A percentile compares a stretch with the other conserved stretches of the same genome.
Evolutionary conservation across 805 yeast species (phyloP).

Genomic region (Cephaloascus albidus): DNA sequence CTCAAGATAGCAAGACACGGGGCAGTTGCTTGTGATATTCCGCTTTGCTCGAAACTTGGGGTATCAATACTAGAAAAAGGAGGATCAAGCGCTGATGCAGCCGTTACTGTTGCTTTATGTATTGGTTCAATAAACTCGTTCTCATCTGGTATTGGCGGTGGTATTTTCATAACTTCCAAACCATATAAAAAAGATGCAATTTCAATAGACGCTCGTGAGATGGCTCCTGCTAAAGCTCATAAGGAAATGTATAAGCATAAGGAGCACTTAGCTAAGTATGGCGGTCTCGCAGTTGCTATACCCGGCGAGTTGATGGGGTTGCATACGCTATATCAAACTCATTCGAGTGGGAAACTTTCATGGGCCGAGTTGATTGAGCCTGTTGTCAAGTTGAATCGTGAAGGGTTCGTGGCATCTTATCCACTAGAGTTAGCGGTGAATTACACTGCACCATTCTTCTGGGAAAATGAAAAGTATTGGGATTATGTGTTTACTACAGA

Average conservation of each 20-base stretch:
- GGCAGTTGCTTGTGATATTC: slow-evolving; percentile 63
- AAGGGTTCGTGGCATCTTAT: slow-evolving; percentile 44
- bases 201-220: slow-evolving; percentile 80
- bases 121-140: slow-evolving; percentile 78
- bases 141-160: slow-evolving; percentile 91
- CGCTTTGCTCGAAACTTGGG: slow-evolving; percentile 56
- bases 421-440: slow-evolving; percentile 25
- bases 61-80: slow-evolving; percentile 39
- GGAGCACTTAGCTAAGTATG: slow-evolving; percentile 48
- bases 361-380: slow-evolving; percentile 77
- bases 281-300: slow-evolving; percentile 82
- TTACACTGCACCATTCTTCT: slow-evolving; percentile 20
- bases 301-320: slow-evolving; percentile 92
- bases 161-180: slow-evolving; percentile 57
- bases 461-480: slow-evolving; percentile 38
- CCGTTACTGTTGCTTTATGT: slow-evolving; percentile 81
- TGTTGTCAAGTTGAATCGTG: slow-evolving; percentile 51
- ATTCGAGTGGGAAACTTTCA: slow-evolving; percentile 60
- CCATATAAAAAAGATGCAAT: slow-evolving; percentile 25
- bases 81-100: slow-evolving; percentile 92
- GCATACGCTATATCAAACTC: slow-evolving; percentile 45
- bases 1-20: slow-evolving; percentile 35
- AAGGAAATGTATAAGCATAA: slow-evolving; percentile 54
- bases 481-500: slow-evolving; percentile 34
- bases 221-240: slow-evolving; percentile 61